Evolutionary conservation across 257 asterid genomes (phyloP), one percentile per base, ranked within the genome.

Genomic region (Fraxinus quadrangulata): DNA sequence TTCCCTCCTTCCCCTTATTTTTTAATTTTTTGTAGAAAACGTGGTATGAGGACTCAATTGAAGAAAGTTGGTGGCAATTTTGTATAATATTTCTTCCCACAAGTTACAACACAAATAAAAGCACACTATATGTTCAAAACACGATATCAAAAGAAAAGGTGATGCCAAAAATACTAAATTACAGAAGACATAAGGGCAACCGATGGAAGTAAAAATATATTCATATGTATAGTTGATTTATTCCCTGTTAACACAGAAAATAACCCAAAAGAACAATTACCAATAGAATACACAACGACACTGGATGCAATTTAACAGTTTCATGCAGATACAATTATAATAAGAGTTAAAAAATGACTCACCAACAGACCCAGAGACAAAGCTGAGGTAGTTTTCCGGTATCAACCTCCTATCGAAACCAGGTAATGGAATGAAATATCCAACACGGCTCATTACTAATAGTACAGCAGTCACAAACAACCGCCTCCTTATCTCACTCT

Each of bases 401-500:
- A 95, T 93, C 87, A 95, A 77, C 83, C 95, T 88, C 86, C 99
- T 84, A 84, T 95, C 99, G 68, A 90, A 95, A 71, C 99, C 99
- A 19, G 99, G 98, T 37, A 95, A 84, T 42, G 98, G 99, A 80
- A 95, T 89, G 78, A 93, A 95, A 82, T 93, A 93, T 6, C 99
- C 98, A 47, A 93, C 80, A 70, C 99, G 98, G 80, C 99, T 95
- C 30, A 92, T 77, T 34, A 91, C 84, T 67, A 95, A 77, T 79
- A 95, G 85, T 17, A 86, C 83, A 80, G 93, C 97, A 33, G 99
- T 95, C 85, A 93, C 86, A 87, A 92, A 93, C 80, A 95, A 85
- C 90, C 99, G 89, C 82, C 97, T 88, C 16, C 99, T 87, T 81
- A 95, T 95, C 87, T 95, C 98, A 83, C 99, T 95, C 90, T 93